Conservation (phyloP, 164 flowering plant genomes). For the Umbilicus rupestris region DNA sequence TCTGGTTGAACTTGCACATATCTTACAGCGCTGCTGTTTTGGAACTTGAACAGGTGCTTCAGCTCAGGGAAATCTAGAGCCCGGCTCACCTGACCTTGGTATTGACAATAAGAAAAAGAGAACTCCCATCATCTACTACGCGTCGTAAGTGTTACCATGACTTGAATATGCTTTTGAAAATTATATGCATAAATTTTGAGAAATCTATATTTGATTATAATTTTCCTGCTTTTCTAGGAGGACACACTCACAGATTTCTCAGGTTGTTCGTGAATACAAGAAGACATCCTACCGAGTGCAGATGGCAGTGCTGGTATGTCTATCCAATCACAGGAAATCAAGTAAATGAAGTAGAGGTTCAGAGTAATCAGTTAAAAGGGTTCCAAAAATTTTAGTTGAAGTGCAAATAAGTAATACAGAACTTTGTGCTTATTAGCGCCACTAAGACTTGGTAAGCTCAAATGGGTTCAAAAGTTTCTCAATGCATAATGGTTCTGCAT, state of each 20-base stretch:
- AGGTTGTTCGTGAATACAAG: constrained; percentile 73
- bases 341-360: background rate
- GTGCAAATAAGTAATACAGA: background rate
- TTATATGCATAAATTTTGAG: background rate
- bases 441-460: background rate
- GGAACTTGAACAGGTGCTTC: constrained; percentile 14
- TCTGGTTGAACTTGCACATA: background rate
- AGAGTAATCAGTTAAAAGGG: background rate
- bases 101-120: constrained; percentile 28
- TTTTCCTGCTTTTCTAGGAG: constrained; percentile 40
- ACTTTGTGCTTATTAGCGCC: background rate
- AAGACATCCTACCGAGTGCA: constrained; percentile 85
- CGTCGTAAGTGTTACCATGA: constrained; percentile 52
- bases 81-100: constrained; percentile 23
- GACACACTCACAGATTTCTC: constrained; percentile 88
- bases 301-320: constrained; percentile 84
- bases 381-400: background rate
- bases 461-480: background rate
- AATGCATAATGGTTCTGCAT: background rate
- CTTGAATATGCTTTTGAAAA: background rate
- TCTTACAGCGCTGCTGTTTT: background rate
- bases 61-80: constrained; percentile 16
- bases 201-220: background rate
- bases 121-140: constrained; percentile 56
- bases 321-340: background rate